Percentiles rank a stretch among this genome's conserved stretches.
Conservation (phyloP, 1,139 yeast species). For the Yamadazyma taylorii region DNA sequence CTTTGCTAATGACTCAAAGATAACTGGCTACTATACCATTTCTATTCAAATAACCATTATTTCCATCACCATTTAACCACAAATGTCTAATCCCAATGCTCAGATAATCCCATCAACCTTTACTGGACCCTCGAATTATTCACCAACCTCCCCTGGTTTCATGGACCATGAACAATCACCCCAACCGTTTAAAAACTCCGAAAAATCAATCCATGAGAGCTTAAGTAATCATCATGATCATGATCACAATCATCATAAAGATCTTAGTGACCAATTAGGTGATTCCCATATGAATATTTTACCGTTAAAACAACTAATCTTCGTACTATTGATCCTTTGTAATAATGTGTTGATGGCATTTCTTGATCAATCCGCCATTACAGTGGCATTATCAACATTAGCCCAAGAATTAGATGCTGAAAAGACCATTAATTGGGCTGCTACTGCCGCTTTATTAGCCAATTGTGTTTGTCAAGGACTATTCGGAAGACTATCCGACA, state of each 20-base stretch:
- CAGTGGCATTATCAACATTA: slow-evolving; percentile 38
- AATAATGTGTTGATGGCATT: slow-evolving; percentile 27
- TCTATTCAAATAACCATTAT: too few relatives aligned
- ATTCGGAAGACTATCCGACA: slow-evolving; percentile 44
- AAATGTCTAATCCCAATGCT: too few relatives aligned
- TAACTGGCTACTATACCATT: too few relatives aligned
- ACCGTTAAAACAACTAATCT: slow-evolving; percentile 30
- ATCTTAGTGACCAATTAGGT: slow-evolving; percentile 34
- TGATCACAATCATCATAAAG: slow-evolving; percentile 7
- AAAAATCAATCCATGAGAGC: too few relatives aligned
- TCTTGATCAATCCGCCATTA: slow-evolving; percentile 45
- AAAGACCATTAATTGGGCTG: slow-evolving; percentile 50
- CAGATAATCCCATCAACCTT: too few relatives aligned
- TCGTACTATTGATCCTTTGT: slow-evolving; percentile 28
- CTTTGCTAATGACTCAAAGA: too few relatives aligned
- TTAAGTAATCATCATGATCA: too few relatives aligned
- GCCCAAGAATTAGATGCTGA: slow-evolving; percentile 38
- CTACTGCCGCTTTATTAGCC: slow-evolving; percentile 47
- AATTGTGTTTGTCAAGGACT: slow-evolving; percentile 45
- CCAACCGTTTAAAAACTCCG: slow-evolving; percentile 3
- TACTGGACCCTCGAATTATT: too few relatives aligned
- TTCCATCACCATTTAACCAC: too few relatives aligned
- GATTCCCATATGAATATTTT: slow-evolving; percentile 38
- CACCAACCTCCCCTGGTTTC: too few relatives aligned
- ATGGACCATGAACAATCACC: not conserved